phyloP scores from a whole-genome alignment of 2,329 filamentous ascomycete genomes.

The Seiridium cupressi region DNA sequence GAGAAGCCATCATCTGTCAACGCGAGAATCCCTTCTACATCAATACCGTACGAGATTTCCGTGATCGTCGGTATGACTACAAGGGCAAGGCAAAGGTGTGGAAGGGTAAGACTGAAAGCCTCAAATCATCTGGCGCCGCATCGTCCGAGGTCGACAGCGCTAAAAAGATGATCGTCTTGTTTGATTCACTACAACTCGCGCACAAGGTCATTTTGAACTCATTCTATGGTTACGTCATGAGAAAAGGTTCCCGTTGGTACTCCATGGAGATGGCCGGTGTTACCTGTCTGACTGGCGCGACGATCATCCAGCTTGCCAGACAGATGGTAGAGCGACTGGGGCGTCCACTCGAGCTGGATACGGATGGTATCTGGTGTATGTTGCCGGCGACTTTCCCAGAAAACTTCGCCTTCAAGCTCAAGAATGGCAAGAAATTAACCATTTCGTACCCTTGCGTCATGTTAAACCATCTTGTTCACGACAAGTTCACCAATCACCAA shows the following conservation, averaged over 20 bases:
- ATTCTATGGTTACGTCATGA: constrained; percentile 99
- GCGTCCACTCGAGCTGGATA: constrained; percentile 89
- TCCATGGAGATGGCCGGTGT: constrained; percentile 99
- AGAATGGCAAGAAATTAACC: constrained; percentile 93
- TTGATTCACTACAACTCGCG: constrained; percentile 91
- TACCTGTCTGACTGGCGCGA: constrained; percentile 92
- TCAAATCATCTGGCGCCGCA: constrained; percentile 80
- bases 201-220: constrained; percentile 99
- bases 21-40: constrained; percentile 98
- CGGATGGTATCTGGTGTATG: constrained; percentile 99
- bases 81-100: constrained; percentile 97
- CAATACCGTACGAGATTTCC: constrained; percentile 91
- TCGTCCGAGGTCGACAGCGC: constrained; percentile 80
- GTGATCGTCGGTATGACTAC: constrained; percentile 96
- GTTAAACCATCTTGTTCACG: constrained; percentile 97
- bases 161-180: constrained; percentile 98
- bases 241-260: constrained; percentile 98
- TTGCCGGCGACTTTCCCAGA: constrained; percentile 94
- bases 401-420: constrained; percentile 91
- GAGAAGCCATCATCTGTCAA: constrained; percentile 97
- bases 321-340: constrained; percentile 92
- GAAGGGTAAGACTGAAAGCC: constrained; percentile 90
- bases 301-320: constrained; percentile 94
- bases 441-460: constrained; percentile 99
- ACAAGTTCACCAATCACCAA: constrained; percentile 92